Evolutionary conservation across 1,284 basidiomycete species (phyloP).

Genomic region (Neolentinus lepideus): DNA sequence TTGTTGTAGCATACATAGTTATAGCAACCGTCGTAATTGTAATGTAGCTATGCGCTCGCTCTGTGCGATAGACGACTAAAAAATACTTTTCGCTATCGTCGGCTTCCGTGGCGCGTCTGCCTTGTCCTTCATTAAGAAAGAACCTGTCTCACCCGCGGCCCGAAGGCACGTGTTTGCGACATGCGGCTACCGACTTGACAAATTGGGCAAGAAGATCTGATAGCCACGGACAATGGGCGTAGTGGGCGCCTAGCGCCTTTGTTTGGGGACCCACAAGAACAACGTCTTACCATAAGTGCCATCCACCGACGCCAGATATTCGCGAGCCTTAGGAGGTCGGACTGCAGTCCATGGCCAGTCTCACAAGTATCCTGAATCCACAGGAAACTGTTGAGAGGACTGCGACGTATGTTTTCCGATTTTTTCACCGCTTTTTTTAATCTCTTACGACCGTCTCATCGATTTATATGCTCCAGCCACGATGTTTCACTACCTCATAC

Average conservation of each 20-base stretch:
- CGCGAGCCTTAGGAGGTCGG: not conserved
- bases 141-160: not conserved
- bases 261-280: slow-evolving; percentile 2
- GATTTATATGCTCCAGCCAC: not conserved
- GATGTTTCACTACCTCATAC: not conserved
- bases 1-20: not conserved
- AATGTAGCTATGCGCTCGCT: not conserved
- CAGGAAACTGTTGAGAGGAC: not conserved
- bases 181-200: not conserved
- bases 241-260: not conserved
- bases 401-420: not conserved
- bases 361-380: not conserved
- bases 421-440: not conserved
- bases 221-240: not conserved
- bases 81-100: not conserved
- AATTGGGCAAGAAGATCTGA: not conserved
- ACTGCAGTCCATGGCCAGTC: not conserved
- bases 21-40: not conserved
- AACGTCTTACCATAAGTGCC: slow-evolving; percentile 2
- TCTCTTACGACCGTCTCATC: not conserved
- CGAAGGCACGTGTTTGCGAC: not conserved
- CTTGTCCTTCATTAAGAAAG: not conserved
- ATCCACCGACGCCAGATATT: not conserved
- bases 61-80: too few relatives aligned
- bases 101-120: not conserved